A percentile compares a stretch with the other conserved stretches of the same genome.
phyloP scores from a whole-genome alignment of 768 basidiomycete genomes.

The Austroboletus festivus region DNA sequence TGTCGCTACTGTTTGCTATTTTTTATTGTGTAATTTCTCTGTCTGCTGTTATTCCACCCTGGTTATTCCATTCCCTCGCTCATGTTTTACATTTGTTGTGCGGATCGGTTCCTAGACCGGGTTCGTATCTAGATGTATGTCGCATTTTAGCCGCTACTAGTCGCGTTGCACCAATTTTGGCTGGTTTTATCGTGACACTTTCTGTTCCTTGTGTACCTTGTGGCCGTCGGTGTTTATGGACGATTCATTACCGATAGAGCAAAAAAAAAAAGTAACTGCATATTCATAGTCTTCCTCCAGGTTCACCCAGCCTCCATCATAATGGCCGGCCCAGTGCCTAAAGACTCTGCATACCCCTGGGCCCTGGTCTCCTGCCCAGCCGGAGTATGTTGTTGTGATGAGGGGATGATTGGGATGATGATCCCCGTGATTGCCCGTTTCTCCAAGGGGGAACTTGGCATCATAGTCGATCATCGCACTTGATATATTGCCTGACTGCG shows the following conservation, averaged over 20 bases:
- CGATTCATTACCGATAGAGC: neutral
- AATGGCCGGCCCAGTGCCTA: no score
- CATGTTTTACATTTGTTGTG: neutral
- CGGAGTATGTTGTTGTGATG: no score
- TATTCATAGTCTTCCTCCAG: no score
- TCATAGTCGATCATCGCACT: no score
- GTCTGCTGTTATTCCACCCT: neutral
- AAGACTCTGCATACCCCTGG: no score
- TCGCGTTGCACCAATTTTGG: neutral
- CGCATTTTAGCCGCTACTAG: neutral
- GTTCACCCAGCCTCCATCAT: no score
- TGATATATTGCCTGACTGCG: no score
- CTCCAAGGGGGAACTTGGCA: no score
- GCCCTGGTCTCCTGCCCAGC: no score
- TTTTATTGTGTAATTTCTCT: conserved; percentile 30
- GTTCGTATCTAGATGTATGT: conserved; percentile 11
- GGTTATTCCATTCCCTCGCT: neutral
- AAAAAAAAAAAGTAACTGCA: neutral
- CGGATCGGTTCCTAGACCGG: neutral
- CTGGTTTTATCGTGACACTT: neutral
- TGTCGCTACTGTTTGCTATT: conserved; percentile 9
- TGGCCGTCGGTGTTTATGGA: neutral
- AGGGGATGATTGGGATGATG: no score
- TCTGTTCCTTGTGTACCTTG: neutral
- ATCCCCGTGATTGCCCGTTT: no score